Evolutionary conservation across 2,329 filamentous ascomycete genomes (phyloP), one percentile per base, ranked within the genome.

Genomic region (Ascochyta pisi): DNA sequence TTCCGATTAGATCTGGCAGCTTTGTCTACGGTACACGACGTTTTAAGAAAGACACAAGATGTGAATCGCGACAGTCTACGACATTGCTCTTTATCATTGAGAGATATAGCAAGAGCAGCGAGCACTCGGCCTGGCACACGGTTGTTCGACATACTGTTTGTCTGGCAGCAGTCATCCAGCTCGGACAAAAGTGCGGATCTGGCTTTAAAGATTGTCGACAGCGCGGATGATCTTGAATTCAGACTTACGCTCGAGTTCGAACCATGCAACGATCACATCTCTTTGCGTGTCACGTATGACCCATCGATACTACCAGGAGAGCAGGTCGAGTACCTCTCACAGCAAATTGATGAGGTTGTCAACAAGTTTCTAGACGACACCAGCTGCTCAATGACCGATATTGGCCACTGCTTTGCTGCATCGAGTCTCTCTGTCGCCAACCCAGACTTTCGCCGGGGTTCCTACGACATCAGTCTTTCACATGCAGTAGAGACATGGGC

Each of bases 61-160:
- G 81, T 81, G 6, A 94, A 91, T 61, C 83, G 88, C 31, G 81
- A 83, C 3, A 82, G 87, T 50, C 81, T 96, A 47, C 81, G 84
- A 15, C 81, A 94, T 69, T 84, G 83, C 22, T 78, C 79, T 1
- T 67, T 92, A 6, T 82, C 91, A 0, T 79, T 96, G 2, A 78
- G 84, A 0, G 86, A 92, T 2, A 90, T 96, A 61, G 88, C 86
- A 66, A 85, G 83, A 62, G 74, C 83, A 1, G 84, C 82, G 3
- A 83, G 82, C 0, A 57, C 89, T 0, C 76, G 81, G 26, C 79
- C 85, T 0, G 79, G 82, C 0, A 81, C 85, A 35, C 76, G 77
- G 1, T 75, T 96, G 0, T 96, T 94, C 63, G 90, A 96, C 63
- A 83, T 88, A 0, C 78, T 96, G 0, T 88, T 96, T 65, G 87